Conservation (phyloP, 805 yeast species). For the Candida piceae region DNA sequence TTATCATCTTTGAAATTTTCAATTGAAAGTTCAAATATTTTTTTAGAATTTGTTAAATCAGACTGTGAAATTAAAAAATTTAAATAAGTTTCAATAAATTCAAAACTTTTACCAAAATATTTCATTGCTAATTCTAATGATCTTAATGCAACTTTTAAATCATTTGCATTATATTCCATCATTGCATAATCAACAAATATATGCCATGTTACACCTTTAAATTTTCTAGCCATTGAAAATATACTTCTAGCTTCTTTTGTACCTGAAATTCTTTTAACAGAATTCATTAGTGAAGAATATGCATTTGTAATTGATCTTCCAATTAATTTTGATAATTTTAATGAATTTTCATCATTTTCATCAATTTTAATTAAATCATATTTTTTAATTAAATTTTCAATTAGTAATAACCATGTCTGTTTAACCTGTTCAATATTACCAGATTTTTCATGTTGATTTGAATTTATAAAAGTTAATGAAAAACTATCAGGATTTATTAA, state of each 20-base stretch:
- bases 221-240: slow-evolving; percentile 66
- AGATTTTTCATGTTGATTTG: slow-evolving; percentile 65
- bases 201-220: slow-evolving; percentile 60
- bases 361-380: slow-evolving; percentile 26
- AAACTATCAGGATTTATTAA: slow-evolving; percentile 66
- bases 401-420: slow-evolving; percentile 44
- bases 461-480: slow-evolving; percentile 57
- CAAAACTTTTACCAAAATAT: slow-evolving; percentile 42
- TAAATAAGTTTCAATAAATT: slow-evolving; percentile 63
- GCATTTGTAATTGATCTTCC: slow-evolving; percentile 52
- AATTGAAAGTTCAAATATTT: slow-evolving; percentile 73
- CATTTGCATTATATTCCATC: slow-evolving; percentile 69
- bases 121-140: slow-evolving; percentile 79
- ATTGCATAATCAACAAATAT: slow-evolving; percentile 78
- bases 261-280: slow-evolving; percentile 51
- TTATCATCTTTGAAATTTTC: slow-evolving; percentile 44
- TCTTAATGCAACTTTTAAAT: slow-evolving; percentile 62
- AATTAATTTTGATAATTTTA: background rate
- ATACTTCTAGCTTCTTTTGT: slow-evolving; percentile 60
- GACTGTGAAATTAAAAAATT: slow-evolving; percentile 64
- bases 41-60: slow-evolving; percentile 68
- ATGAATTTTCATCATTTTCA: background rate
- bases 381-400: slow-evolving; percentile 38
- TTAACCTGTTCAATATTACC: slow-evolving; percentile 46
- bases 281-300: slow-evolving; percentile 65